Conservation (phyloP, 148 eudicot genomes). For the Selenicereus undatus region DNA sequence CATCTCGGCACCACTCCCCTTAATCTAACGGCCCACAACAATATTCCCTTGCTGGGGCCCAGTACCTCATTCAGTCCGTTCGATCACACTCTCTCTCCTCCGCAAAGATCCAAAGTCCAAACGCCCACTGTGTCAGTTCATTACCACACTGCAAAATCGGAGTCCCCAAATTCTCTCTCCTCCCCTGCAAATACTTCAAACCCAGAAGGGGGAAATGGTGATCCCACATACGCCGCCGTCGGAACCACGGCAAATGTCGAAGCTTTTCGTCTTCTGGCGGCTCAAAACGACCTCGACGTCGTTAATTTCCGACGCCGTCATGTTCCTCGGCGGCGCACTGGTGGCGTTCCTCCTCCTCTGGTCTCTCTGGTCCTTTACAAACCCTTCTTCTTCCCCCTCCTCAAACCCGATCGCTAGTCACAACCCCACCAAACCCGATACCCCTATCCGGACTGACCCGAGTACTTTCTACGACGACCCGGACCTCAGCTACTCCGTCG, state of each 20-base stretch:
- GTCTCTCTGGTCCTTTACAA: constrained; percentile 48
- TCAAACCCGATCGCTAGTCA: constrained; percentile 15
- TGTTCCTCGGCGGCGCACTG: constrained; percentile 38
- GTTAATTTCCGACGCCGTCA: constrained; percentile 27
- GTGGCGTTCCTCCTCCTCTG: constrained; percentile 46
- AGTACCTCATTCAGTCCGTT: background rate
- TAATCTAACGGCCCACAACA: background rate
- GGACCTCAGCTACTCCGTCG: constrained; percentile 43
- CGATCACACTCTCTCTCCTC: background rate
- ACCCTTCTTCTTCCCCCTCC: constrained; percentile 17
- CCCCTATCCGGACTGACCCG: constrained; percentile 28
- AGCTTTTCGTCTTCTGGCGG: constrained; percentile 3
- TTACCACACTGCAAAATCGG: background rate
- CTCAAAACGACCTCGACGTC: constrained; percentile 27
- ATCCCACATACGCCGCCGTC: background rate
- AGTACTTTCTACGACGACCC: constrained; percentile 65
- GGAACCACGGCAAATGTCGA: constrained; percentile 10
- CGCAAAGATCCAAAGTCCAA: background rate
- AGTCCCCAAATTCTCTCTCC: background rate
- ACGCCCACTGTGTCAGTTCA: background rate
- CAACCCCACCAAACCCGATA: background rate
- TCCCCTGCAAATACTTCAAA: background rate
- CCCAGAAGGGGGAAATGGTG: background rate
- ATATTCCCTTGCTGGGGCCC: background rate
- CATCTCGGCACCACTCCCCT: background rate